Evolutionary conservation across 441 rosid species (phyloP).

Genomic region (Erodium trifolium): DNA sequence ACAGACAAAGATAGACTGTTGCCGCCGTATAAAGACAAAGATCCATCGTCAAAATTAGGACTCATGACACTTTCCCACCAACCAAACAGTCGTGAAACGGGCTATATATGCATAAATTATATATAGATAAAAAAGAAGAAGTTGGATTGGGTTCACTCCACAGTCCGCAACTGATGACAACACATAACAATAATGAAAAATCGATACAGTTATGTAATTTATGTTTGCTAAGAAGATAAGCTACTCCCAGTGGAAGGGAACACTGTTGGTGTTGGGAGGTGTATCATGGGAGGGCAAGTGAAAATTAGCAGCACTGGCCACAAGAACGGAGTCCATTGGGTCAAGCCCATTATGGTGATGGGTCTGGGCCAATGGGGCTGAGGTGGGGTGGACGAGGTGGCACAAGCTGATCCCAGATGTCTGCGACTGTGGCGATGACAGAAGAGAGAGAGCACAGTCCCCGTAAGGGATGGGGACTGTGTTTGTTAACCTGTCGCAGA

Average conservation of each 20-base stretch:
- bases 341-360: conserved; percentile 17
- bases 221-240: background rate
- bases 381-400: conserved; percentile 26
- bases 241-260: conserved; percentile 63
- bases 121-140: background rate
- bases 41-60: background rate
- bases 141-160: background rate
- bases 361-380: conserved; percentile 24
- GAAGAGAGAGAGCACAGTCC: conserved; percentile 98
- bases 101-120: too few species aligned
- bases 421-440: conserved; percentile 54
- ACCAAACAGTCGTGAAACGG: background rate
- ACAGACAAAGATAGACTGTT: background rate
- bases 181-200: background rate
- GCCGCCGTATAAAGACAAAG: background rate
- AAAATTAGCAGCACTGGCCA: conserved; percentile 36
- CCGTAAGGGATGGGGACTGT: conserved; percentile 36
- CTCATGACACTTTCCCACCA: background rate
- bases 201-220: background rate
- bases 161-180: background rate
- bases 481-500: conserved; percentile 42
- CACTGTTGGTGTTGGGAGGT: conserved; percentile 19
- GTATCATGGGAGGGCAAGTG: conserved; percentile 38
- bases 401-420: conserved; percentile 29
- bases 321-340: conserved; percentile 36